Evolutionary conservation across 305 asterid species (phyloP), one percentile per base, ranked within the genome.

Genomic region (Salvia sclarea): DNA sequence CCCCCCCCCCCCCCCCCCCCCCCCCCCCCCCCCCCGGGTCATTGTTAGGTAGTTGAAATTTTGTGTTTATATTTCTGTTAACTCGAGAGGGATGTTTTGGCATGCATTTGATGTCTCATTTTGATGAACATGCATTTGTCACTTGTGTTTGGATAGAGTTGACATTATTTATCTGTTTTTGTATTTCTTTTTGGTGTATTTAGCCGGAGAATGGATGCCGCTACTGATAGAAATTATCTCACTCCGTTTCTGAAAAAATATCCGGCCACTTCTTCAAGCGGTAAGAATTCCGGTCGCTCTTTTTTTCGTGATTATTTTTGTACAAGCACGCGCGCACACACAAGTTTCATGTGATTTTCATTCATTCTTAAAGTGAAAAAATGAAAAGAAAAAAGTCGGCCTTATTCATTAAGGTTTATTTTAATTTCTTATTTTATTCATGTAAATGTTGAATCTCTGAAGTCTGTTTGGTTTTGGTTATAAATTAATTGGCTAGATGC

Each of bases 121-220:
- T 40, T 20, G 28, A 38, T 13, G n/a, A 3, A 41, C 69, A 70
- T 61, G 73, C 79, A 73, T 56, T 16, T 35, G 73, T 40, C 44
- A 2, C 45, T 70, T 54, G 28, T 48, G 47, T 24, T 61, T 79
- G 66, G 25, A 7, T 3, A 1, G 65, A 61, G 44, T 38, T 66
- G 47, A 61, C 44, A 40, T 58, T 66, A 57, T 61, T 2, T 52
- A 35, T 43, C 72, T 20, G 25, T n/a, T n/a, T n/a, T n/a, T n/a
- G n/a, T n/a, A n/a, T n/a, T n/a, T 31, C 24, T 69, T 77, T 22
- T 18, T 64, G 59, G 64, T 53, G 61, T 64, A 7, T 47, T 50
- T 63, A 82, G 83, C 67, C 55, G 45, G 64, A 64, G 38, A 7
- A 82, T 82, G 87, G 82, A 71, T 38, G 81, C 72, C 31, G 78